Evolutionary conservation across 2,329 filamentous ascomycete genomes (phyloP).

Genomic region (Xylariales sp.): DNA sequence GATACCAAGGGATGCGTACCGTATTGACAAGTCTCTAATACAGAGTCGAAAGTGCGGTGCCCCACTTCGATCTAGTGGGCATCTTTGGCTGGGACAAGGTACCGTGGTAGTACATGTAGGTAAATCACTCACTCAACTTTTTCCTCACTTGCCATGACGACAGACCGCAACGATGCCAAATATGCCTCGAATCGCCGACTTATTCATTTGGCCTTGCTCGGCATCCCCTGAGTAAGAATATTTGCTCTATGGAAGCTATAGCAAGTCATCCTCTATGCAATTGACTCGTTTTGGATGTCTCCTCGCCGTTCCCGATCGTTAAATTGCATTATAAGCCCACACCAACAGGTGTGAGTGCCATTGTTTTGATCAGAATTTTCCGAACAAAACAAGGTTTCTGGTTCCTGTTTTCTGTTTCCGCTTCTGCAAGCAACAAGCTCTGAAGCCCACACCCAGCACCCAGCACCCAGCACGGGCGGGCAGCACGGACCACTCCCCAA

Average conservation of each 20-base stretch:
- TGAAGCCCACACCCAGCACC: conserved; percentile 21
- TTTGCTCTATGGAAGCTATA: conserved; percentile 1
- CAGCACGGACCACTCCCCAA: conserved; percentile 25
- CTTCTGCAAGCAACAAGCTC: conserved; percentile 33
- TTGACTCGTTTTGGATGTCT: conserved; percentile 16
- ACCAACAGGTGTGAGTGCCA: conserved; percentile 30
- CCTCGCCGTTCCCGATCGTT: conserved; percentile 14
- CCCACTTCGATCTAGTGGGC: conserved; percentile 28
- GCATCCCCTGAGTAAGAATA: not conserved
- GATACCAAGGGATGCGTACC: conserved; percentile 9
- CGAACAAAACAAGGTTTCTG: conserved; percentile 35
- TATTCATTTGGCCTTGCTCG: conserved; percentile 18
- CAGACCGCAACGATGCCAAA: conserved; percentile 38
- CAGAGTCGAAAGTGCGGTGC: conserved; percentile 17
- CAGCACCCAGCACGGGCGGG: conserved; percentile 19
- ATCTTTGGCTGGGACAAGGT: conserved; percentile 28
- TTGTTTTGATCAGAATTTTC: conserved; percentile 41
- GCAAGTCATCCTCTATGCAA: conserved; percentile 16
- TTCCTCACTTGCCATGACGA: conserved; percentile 41
- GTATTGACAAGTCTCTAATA: conserved; percentile 33
- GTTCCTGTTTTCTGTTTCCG: conserved; percentile 18
- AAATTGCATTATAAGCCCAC: not conserved
- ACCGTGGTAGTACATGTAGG: conserved; percentile 35
- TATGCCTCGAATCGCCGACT: conserved; percentile 32
- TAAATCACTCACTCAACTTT: conserved; percentile 43